A percentile compares a stretch with the other conserved stretches of the same genome.
phyloP scores from a whole-genome alignment of 129 eudicot genomes.

The Kitagawia praeruptora region DNA sequence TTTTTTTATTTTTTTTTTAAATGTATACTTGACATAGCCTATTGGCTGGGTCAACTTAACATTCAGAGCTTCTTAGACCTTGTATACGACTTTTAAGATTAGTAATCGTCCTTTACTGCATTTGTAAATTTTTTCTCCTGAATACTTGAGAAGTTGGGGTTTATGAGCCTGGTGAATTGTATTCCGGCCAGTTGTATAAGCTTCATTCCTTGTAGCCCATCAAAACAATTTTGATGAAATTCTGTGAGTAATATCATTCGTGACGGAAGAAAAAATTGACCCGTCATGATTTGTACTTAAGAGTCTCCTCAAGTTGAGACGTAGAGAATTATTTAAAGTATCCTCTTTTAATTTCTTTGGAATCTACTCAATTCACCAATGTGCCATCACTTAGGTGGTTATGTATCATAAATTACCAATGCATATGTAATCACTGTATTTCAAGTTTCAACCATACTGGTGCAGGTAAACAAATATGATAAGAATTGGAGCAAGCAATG shows the following conservation, averaged over 20 bases:
- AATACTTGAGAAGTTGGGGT: neutral
- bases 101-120: neutral
- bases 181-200: neutral
- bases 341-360: neutral
- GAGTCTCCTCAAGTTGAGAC: neutral
- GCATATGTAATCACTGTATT: neutral
- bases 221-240: neutral
- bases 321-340: neutral
- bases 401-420: neutral
- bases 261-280: neutral
- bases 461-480: conserved; percentile 88
- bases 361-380: neutral
- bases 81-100: neutral
- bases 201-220: neutral
- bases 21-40: neutral
- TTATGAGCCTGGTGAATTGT: neutral
- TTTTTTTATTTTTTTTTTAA: too few relatives aligned
- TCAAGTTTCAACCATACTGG: neutral
- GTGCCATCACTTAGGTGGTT: neutral
- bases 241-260: neutral
- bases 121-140: neutral
- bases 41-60: too few relatives aligned
- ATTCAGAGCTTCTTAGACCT: neutral
- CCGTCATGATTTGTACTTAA: neutral
- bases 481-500: conserved; percentile 68